These are phyloP conservation scores for Fraxinus platypoda DNA, from an alignment of 305 asterid species.

Conservation along the genomic window DNA sequence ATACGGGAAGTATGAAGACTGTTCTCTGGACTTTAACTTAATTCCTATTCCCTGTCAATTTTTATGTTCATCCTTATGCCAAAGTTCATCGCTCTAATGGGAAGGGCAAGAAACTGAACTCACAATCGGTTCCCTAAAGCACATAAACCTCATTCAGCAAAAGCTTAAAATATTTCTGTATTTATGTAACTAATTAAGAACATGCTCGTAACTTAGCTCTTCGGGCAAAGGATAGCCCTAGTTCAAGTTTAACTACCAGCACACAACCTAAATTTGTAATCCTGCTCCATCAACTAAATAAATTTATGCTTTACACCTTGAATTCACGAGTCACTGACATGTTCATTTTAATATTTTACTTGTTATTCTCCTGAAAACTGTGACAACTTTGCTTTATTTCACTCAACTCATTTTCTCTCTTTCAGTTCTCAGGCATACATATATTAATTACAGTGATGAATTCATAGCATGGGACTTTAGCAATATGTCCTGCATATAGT, in stretches of 20 bases:
- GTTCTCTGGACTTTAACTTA: background rate
- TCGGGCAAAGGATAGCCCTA: background rate
- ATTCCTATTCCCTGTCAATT: background rate
- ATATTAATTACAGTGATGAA: background rate
- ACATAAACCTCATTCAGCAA: constrained; percentile 5
- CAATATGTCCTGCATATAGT: background rate
- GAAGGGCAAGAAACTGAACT: background rate
- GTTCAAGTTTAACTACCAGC: background rate
- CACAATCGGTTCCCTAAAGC: constrained; percentile 1
- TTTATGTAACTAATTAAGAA: background rate
- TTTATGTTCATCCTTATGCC: background rate
- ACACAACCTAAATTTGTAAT: background rate
- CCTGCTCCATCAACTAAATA: constrained; percentile 6
- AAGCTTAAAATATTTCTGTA: background rate
- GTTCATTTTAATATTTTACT: background rate
- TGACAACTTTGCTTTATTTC: background rate
- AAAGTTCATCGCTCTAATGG: background rate
- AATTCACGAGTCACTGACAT: background rate
- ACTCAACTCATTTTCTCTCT: background rate
- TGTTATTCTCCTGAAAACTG: background rate
- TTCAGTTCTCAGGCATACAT: background rate
- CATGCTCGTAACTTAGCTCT: background rate
- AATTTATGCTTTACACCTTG: background rate
- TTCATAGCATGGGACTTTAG: background rate
- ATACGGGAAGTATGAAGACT: background rate